Evolutionary conservation across 352 stramenopile genomes (phyloP).

Genomic region (Halophytophthora polymorphica): DNA sequence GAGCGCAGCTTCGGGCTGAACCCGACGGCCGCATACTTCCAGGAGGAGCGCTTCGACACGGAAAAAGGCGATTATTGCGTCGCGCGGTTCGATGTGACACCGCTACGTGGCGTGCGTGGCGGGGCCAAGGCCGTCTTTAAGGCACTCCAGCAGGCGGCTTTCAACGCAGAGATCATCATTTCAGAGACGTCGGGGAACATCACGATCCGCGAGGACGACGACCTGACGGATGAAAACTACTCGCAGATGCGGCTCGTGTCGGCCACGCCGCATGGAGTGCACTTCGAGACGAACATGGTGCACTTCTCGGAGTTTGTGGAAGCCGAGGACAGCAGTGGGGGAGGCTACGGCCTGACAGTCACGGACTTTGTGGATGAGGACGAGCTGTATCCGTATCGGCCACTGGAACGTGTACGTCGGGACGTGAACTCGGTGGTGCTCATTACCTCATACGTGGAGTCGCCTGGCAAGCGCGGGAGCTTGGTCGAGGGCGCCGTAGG

Average conservation of each 20-base stretch:
- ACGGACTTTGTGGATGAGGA: slow-evolving; percentile 55
- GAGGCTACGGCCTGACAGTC: slow-evolving; percentile 35
- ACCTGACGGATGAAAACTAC: slow-evolving; percentile 40
- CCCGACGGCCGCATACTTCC: slow-evolving; percentile 22
- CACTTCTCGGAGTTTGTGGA: slow-evolving; percentile 32
- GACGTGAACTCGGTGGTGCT: slow-evolving; percentile 40
- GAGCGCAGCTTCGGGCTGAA: slow-evolving; percentile 26
- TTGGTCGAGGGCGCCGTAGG: neutral
- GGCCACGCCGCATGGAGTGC: slow-evolving; percentile 17
- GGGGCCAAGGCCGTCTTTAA: slow-evolving; percentile 49
- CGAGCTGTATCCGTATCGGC: slow-evolving; percentile 44
- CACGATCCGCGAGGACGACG: slow-evolving; percentile 71
- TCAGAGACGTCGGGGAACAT: slow-evolving; percentile 64
- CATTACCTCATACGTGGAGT: slow-evolving; percentile 26
- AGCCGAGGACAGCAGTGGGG: slow-evolving; percentile 18
- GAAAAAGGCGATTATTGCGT: slow-evolving; percentile 44
- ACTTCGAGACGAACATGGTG: slow-evolving; percentile 39
- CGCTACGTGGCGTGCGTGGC: slow-evolving; percentile 34
- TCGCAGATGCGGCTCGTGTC: slow-evolving; percentile 52
- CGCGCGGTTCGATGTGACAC: slow-evolving; percentile 49
- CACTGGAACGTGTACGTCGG: slow-evolving; percentile 39
- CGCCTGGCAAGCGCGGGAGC: neutral
- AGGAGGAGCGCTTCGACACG: slow-evolving; percentile 49
- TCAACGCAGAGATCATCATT: slow-evolving; percentile 70
- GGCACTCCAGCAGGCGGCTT: slow-evolving; percentile 40